These are phyloP conservation scores for Pseudozyma pruni DNA, from an alignment of 1,284 basidiomycete genomes.

Conservation along the genomic window DNA sequence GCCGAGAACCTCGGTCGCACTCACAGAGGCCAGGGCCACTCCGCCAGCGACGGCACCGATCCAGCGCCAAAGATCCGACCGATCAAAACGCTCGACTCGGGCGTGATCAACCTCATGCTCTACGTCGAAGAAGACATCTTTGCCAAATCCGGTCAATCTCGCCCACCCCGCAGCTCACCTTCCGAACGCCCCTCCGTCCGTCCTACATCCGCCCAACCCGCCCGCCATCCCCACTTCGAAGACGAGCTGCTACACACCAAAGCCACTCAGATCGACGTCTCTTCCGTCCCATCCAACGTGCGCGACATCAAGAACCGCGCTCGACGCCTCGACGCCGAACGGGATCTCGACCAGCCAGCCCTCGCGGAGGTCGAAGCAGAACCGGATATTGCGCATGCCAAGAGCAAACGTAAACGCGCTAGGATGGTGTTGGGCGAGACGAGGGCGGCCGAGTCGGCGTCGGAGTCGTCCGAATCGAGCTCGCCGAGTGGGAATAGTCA, in stretches of 20 bases:
- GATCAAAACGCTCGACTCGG: slow-evolving; percentile 49
- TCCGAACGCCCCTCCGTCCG: neutral
- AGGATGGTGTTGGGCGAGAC: slow-evolving; percentile 48
- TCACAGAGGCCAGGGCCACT: neutral
- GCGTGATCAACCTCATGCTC: slow-evolving; percentile 52
- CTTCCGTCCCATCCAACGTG: slow-evolving; percentile 13
- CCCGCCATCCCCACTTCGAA: slow-evolving; percentile 7
- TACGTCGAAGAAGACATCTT: slow-evolving; percentile 48
- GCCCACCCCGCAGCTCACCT: neutral
- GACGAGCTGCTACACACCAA: slow-evolving; percentile 27
- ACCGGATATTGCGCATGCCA: slow-evolving; percentile 25
- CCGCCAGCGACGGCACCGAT: neutral
- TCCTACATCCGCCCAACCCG: slow-evolving; percentile 26
- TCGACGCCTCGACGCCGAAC: slow-evolving; percentile 31
- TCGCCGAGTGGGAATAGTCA: slow-evolving; percentile 40
- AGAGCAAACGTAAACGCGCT: slow-evolving; percentile 41
- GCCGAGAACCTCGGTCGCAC: slow-evolving; percentile 23
- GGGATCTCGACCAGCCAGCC: slow-evolving; percentile 42
- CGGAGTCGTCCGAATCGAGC: slow-evolving; percentile 18
- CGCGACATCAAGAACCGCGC: slow-evolving; percentile 37
- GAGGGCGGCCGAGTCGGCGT: slow-evolving; percentile 28
- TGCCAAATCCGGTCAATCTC: slow-evolving; percentile 23
- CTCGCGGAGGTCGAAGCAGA: slow-evolving; percentile 27
- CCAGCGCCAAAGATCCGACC: slow-evolving; percentile 34
- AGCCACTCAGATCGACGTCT: slow-evolving; percentile 32